These are phyloP conservation scores for Barbarea vulgaris DNA, from an alignment of 345 rosid species.

Conservation along the genomic window DNA sequence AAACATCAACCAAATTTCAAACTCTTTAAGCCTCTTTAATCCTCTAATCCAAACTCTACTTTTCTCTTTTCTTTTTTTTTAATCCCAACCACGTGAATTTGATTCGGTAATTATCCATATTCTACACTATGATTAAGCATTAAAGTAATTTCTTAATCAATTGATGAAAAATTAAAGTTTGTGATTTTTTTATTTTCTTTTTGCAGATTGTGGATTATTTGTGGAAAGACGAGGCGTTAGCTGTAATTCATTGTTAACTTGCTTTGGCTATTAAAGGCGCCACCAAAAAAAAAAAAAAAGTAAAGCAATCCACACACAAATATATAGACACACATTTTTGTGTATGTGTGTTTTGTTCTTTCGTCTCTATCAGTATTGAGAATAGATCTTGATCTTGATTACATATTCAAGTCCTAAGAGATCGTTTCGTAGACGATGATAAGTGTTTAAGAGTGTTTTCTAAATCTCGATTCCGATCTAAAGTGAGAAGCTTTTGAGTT, in stretches of 20 bases:
- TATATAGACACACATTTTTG: conserved; percentile 13
- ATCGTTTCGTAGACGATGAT: background rate
- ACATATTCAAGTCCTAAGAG: conserved; percentile 16
- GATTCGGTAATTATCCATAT: conserved; percentile 41
- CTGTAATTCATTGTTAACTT: conserved; percentile 36
- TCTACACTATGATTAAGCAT: conserved; percentile 13
- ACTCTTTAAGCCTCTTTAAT: conserved; percentile 6
- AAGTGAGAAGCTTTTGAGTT: conserved; percentile 17
- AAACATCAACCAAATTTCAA: conserved; percentile 30
- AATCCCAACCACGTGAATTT: conserved; percentile 34
- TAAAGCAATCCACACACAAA: background rate
- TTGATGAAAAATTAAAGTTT: background rate
- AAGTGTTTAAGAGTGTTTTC: background rate
- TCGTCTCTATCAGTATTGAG: conserved; percentile 7
- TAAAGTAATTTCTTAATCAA: conserved; percentile 14
- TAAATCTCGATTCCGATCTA: conserved; percentile 26
- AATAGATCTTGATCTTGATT: conserved; percentile 33
- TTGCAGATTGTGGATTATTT: conserved; percentile 32
- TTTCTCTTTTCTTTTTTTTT: background rate
- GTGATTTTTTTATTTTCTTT: background rate
- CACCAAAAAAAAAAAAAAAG: conserved; percentile 27
- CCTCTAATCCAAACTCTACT: background rate
- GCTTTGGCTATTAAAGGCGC: conserved; percentile 35
- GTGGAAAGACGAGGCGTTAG: conserved; percentile 28
- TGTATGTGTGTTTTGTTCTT: conserved; percentile 33